Evolutionary conservation across 768 basidiomycete species (phyloP).

Genomic region (Russula foetens): DNA sequence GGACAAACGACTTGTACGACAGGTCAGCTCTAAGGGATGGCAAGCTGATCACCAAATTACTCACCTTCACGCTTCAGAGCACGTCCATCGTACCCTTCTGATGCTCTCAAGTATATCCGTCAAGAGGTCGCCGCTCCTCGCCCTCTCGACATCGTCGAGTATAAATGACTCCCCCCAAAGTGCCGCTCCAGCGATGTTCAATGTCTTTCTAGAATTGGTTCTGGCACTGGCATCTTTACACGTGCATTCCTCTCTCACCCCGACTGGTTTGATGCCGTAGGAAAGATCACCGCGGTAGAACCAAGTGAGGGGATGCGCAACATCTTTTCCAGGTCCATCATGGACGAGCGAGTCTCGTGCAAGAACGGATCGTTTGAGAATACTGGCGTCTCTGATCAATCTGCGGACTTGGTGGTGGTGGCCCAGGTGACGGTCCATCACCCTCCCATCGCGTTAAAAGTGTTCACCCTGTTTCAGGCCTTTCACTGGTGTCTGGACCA

Average conservation of each 20-base stretch:
- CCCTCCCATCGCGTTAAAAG: constrained; percentile 8
- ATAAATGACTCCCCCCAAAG: neutral
- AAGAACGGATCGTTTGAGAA: constrained; percentile 64
- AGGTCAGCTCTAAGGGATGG: constrained; percentile 31
- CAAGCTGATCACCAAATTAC: neutral
- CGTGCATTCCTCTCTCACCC: constrained; percentile 65
- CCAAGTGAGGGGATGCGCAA: constrained; percentile 84
- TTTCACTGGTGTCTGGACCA: constrained; percentile 92
- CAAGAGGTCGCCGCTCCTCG: constrained; percentile 31
- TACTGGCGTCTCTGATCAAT: constrained; percentile 50
- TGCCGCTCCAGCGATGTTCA: neutral
- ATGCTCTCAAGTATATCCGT: constrained; percentile 54
- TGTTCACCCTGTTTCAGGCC: constrained; percentile 41
- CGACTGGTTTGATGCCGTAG: constrained; percentile 43
- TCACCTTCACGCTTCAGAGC: constrained; percentile 37
- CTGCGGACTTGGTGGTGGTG: constrained; percentile 73
- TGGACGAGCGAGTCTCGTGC: constrained; percentile 44
- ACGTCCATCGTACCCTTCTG: constrained; percentile 74
- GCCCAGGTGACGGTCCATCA: constrained; percentile 47
- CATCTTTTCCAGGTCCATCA: constrained; percentile 49
- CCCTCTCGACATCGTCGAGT: constrained; percentile 66
- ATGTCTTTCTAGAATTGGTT: constrained; percentile 48
- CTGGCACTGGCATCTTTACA: constrained; percentile 87
- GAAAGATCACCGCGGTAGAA: constrained; percentile 61
- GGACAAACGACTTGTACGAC: constrained; percentile 81